Base-by-base conservation (phyloP, 1,284 basidiomycete species). In the Pulchroboletus neoregius region DNA sequence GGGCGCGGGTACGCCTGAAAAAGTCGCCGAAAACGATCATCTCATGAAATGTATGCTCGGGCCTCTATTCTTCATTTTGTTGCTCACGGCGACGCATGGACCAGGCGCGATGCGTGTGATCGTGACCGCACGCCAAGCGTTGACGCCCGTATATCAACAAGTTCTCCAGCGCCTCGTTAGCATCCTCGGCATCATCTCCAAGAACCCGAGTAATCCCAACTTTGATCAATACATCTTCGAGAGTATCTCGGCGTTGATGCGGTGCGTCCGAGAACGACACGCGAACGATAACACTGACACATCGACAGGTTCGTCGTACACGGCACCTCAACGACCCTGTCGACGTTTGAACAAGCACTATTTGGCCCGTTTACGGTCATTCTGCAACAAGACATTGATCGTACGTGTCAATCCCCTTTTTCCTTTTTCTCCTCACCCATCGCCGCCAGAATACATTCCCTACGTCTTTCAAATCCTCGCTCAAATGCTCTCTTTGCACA, bases 171-270 rank as follows among this genome's bases (percentile, higher is more conserved):
- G 88, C 16, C 78, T 99, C 3, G 87, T 94, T 43, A 70, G 68
- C 33, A 95, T 98, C 57, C 74, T 98, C 6, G 83, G 84, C 13
- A 79, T 89, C 50, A 94, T 96, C 57, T 89, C 87, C 54, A 91
- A 90, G 71, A 99, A 99, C 64, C 95, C 96, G 11, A 93, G 89
- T 67, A 99, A 99, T 68, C 95, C 96, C 0, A 85, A 88, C 54
- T 99, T 99, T 70, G 94, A 94, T 66, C 96, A 99, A 64, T 97
- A 93, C 63, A 88, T 92, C 53, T 99, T 99, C 61, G 95, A 99
- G 72, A 89, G 87, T 62, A 84, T 99, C 32, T 88, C 94, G 12
- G 94, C 89, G 0, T 72, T 99, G 55, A 87, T 97, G 69, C 79
- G 91, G 87, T 89, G 49, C 33, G 69, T 55, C 22, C 15, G 8